phyloP scores from a whole-genome alignment of 1,284 basidiomycete species.

The Cryptococcus sp. region DNA sequence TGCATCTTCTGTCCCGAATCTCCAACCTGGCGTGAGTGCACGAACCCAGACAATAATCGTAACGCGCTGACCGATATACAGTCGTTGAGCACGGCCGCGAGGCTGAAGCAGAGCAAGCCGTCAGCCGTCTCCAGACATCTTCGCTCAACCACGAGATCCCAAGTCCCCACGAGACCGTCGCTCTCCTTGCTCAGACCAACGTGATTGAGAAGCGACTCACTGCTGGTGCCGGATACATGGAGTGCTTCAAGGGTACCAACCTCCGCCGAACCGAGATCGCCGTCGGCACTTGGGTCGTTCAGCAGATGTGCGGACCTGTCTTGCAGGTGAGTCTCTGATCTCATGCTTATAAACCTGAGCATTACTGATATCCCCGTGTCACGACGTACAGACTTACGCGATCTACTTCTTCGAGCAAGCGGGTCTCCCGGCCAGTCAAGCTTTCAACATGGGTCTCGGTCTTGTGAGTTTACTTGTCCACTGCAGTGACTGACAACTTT shows the following conservation, averaged over 20 bases:
- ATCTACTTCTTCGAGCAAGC: slow-evolving; percentile 52
- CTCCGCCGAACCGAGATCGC: slow-evolving; percentile 53
- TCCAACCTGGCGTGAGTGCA: slow-evolving; percentile 9
- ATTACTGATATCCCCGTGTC: slow-evolving; percentile 19
- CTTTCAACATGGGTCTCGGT: slow-evolving; percentile 42
- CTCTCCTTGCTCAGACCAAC: slow-evolving; percentile 53
- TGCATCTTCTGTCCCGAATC: slow-evolving; percentile 32
- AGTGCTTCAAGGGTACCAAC: slow-evolving; percentile 54
- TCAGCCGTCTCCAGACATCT: slow-evolving; percentile 31
- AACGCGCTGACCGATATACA: background rate
- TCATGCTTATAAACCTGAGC: background rate
- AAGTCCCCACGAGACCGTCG: slow-evolving; percentile 40
- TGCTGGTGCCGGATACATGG: slow-evolving; percentile 42
- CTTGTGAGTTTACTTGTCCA: slow-evolving; percentile 28
- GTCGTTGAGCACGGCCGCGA: slow-evolving; percentile 40
- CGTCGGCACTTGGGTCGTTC: slow-evolving; percentile 40
- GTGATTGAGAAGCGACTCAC: slow-evolving; percentile 48
- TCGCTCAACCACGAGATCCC: slow-evolving; percentile 7
- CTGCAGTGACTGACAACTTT: slow-evolving; percentile 41
- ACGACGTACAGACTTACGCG: slow-evolving; percentile 27
- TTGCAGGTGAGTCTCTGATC: background rate
- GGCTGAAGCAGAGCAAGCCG: slow-evolving; percentile 45
- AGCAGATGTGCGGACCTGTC: slow-evolving; percentile 40
- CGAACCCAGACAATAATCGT: no score
- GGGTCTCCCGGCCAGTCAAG: slow-evolving; percentile 48